phyloP scores from a whole-genome alignment of 371 early-diverging fungal genomes.

The Rhizopus delemar region DNA sequence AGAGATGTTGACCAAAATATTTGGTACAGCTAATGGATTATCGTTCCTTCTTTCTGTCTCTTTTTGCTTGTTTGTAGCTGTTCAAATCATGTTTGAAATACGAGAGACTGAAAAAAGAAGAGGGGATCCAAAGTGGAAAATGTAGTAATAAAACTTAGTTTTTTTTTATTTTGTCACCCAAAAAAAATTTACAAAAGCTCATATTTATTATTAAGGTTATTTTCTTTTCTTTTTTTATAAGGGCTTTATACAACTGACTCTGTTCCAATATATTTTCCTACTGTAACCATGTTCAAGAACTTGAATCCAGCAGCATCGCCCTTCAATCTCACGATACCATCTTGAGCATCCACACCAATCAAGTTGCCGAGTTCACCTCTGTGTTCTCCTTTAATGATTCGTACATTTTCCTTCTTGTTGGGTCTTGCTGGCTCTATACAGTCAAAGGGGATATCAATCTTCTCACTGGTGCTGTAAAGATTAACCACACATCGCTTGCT shows the following conservation, averaged over 20 bases:
- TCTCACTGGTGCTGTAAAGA: slow-evolving; percentile 29
- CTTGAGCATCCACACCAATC: slow-evolving; percentile 79
- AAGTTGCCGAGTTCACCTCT: slow-evolving; percentile 76
- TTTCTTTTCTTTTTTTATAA: slow-evolving; percentile 1
- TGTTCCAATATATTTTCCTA: slow-evolving; percentile 60
- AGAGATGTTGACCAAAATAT: slow-evolving; percentile 57
- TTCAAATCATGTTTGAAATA: slow-evolving; percentile 86
- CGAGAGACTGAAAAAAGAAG: slow-evolving; percentile 69
- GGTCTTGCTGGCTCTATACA: slow-evolving; percentile 72
- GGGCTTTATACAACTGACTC: slow-evolving; percentile 15
- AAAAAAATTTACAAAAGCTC: slow-evolving; percentile 4
- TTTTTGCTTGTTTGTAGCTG: slow-evolving; percentile 64
- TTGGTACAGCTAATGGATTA: slow-evolving; percentile 47
- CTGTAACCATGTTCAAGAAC: slow-evolving; percentile 59
- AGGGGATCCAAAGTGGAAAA: slow-evolving; percentile 49
- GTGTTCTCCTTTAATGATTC: slow-evolving; percentile 72
- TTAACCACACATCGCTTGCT: slow-evolving; percentile 48
- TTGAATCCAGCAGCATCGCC: slow-evolving; percentile 62
- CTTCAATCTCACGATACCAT: slow-evolving; percentile 77
- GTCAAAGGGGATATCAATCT: slow-evolving; percentile 45
- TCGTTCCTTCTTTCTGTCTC: slow-evolving; percentile 54
- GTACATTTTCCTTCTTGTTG: slow-evolving; percentile 77
- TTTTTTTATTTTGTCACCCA: neutral
- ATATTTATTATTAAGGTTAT: slow-evolving; percentile 1
- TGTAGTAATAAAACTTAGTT: slow-evolving; percentile 26